Evolutionary conservation across 345 rosid species (phyloP).

Genomic region (Lumnitzera littorea): DNA sequence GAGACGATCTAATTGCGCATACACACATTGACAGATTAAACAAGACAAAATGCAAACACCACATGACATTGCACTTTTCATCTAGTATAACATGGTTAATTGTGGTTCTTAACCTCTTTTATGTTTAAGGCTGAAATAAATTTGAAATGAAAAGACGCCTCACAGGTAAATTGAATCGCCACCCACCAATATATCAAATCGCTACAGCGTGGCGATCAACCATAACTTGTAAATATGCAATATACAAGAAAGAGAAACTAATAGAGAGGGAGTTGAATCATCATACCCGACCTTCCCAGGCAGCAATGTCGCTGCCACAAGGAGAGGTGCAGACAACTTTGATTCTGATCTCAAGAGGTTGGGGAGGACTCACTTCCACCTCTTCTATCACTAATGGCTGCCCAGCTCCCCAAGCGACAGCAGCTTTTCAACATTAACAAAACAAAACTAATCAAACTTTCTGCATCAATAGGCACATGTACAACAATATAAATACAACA

Average conservation of each 20-base stretch:
- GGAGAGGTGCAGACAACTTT: conserved; percentile 83
- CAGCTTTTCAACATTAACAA: conserved; percentile 32
- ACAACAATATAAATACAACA: no score
- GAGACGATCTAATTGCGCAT: no score
- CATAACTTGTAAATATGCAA: no score
- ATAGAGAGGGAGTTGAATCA: not conserved
- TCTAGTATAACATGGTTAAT: no score
- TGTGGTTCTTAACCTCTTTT: no score
- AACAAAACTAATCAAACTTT: not conserved
- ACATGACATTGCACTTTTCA: no score
- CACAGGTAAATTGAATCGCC: no score
- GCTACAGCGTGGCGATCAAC: not conserved
- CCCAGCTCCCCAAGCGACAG: conserved; percentile 91
- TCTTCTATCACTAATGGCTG: conserved; percentile 74
- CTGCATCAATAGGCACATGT: no score
- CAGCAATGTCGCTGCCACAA: conserved; percentile 77
- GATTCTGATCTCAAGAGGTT: conserved; percentile 68
- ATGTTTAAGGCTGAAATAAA: no score
- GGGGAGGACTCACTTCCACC: conserved; percentile 80
- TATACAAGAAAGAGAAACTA: not conserved
- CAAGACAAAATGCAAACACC: no score
- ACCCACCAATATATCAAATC: not conserved
- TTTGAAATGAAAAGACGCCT: no score
- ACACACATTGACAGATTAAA: no score
- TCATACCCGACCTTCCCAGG: conserved; percentile 75